Evolutionary conservation across 345 rosid species (phyloP).

Genomic region (Garcia nutans): DNA sequence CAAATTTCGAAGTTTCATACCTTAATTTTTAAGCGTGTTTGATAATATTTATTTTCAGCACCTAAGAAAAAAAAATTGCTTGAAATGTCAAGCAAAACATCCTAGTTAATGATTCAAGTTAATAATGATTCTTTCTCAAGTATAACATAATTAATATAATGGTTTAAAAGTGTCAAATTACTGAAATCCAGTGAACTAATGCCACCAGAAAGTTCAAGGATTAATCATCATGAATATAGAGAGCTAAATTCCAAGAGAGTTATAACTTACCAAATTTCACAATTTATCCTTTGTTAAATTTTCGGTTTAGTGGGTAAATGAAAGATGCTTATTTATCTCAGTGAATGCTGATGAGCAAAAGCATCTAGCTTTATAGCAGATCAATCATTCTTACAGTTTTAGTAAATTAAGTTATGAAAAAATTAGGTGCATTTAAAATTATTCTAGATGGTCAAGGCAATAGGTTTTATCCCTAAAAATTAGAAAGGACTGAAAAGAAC

Average conservation of each 20-base stretch:
- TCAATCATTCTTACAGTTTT: neutral
- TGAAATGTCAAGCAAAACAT: neutral
- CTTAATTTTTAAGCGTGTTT: neutral
- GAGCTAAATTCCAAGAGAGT: neutral
- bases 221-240: neutral
- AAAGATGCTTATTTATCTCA: too few relatives aligned
- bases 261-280: too few relatives aligned
- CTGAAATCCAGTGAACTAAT: neutral
- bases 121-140: neutral
- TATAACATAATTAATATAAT: neutral
- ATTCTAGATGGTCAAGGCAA: neutral
- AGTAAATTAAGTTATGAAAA: neutral
- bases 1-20: neutral
- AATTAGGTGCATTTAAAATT: neutral
- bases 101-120: neutral
- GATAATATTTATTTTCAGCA: neutral
- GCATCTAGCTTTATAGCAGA: too few relatives aligned
- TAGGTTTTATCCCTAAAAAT: neutral
- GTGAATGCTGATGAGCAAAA: too few relatives aligned
- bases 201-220: neutral
- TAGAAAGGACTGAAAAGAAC: neutral
- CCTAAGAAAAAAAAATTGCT: neutral
- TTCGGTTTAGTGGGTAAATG: too few relatives aligned
- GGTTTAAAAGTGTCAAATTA: neutral
- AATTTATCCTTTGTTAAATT: too few relatives aligned